Evolutionary conservation across 441 rosid genomes (phyloP).

Genomic region (Populus hybrid): DNA sequence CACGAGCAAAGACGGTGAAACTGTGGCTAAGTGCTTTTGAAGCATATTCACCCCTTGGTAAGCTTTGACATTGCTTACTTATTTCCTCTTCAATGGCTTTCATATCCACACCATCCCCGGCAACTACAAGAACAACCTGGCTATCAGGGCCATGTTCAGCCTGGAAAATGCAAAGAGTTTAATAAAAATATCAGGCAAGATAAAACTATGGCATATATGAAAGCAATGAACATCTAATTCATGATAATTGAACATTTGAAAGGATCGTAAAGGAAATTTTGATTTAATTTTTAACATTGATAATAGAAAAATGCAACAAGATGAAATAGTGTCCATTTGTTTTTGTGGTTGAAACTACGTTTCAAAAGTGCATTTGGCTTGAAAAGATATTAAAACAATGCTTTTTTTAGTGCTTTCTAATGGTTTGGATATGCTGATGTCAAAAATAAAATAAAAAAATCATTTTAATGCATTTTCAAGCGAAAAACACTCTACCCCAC

Average conservation of each 20-base stretch:
- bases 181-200: background rate
- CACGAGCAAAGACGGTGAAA: constrained; percentile 70
- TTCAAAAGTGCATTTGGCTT: too few relatives aligned
- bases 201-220: background rate
- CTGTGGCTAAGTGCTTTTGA: constrained; percentile 78
- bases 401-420: too few relatives aligned
- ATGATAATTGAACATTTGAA: background rate
- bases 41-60: constrained; percentile 86
- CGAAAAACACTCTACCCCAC: too few relatives aligned
- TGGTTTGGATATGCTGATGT: too few relatives aligned
- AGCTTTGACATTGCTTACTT: constrained; percentile 56
- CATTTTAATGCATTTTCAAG: too few relatives aligned
- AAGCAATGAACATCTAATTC: background rate
- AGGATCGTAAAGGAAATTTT: background rate
- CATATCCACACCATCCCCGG: constrained; percentile 71
- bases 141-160: constrained; percentile 99
- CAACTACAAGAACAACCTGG: constrained; percentile 87
- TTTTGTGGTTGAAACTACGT: too few relatives aligned
- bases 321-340: background rate
- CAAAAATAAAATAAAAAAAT: too few relatives aligned
- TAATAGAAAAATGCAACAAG: background rate
- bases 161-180: constrained; percentile 34
- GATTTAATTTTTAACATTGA: background rate
- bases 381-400: too few relatives aligned
- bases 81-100: constrained; percentile 81